Evolutionary conservation across 2,329 filamentous ascomycete genomes (phyloP), one percentile per base, ranked within the genome.

Genomic region (Colletotrichum gigasporum): DNA sequence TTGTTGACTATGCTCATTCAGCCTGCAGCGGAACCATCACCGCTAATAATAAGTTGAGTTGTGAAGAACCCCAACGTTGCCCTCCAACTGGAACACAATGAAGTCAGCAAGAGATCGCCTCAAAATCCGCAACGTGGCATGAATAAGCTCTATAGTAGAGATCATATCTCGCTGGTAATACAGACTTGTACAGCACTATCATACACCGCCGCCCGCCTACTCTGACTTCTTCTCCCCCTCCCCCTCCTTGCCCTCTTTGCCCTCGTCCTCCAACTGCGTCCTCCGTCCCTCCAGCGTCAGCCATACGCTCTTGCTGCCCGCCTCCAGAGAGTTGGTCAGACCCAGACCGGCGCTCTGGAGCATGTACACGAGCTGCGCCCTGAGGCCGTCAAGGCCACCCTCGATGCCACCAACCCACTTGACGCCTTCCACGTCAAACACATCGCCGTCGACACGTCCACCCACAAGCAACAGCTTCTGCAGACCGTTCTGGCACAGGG

Each of bases 401-500:
- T 91, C 83, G 71, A 98, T 96, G 34, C 90, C 85, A 61, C 93
- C 86, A 30, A 90, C 82, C 85, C 85, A 88, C 70, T 79, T 82
- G 51, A 89, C 76, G 57, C 91, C 91, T 10, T 90, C 88, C 47
- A 86, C 78, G 74, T 97, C 94, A 72, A 97, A 94, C 30, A 93
- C 87, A 76, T 89, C 90, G 67, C 92, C 92, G 74, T 99, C 96
- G 28, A 97, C 87, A 53, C 96, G 85, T 12, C 94, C 94, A 55
- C 94, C 96, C 12, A 99, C 80, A 32, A 99, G 79, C 76, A 97
- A 83, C 67, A 99, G 79, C 80, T 99, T 99, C 72, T 93, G 89
- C 70, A 99, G 76, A 7, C 92, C 96, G 68, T 82, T 87, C 78
- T 97, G 94, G 57, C 95, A 92, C 2, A 84, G 77, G 0, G 88